Base-by-base conservation (phyloP, 371 early-diverging fungal species). In the Smittium culicis region DNA sequence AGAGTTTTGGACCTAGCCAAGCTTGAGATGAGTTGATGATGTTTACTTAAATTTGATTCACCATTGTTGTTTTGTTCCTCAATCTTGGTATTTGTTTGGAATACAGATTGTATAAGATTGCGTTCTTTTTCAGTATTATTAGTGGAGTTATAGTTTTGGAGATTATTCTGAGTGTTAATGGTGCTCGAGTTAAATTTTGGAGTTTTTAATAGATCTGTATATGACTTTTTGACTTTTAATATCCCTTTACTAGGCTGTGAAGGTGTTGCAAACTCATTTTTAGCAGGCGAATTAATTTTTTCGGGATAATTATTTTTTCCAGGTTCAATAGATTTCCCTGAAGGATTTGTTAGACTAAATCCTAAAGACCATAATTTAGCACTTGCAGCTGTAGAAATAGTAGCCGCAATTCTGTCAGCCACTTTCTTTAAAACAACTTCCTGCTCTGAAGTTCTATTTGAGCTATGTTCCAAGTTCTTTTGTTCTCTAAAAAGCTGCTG, bases 301-400 rank as follows among this genome's bases (percentile, higher is more conserved):
- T n/a, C n/a, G n/a, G n/a, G n/a, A n/a, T n/a, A n/a, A n/a, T n/a
- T n/a, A n/a, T n/a, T n/a, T n/a, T n/a, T n/a, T n/a, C n/a, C n/a
- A n/a, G n/a, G n/a, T n/a, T n/a, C n/a, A n/a, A n/a, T n/a, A n/a
- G n/a, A n/a, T n/a, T n/a, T n/a, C n/a, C n/a, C n/a, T n/a, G n/a
- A n/a, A n/a, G 45, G 20, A 20, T 20, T 45, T 11, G 45, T 45
- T 45, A 45, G 20, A 59, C 25, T 59, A 11, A 59, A n/a, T 59
- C 60, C 60, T n/a, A 59, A 59, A 27, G 60, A 29, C 60, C 60
- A 59, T n/a, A 59, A 32, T 59, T 32, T 59, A 25, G 60, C 60
- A 32, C 60, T 59, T 11, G 60, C 60, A 59, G 60, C 60, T 59
- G 60, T 32, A 11, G 60, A 59, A 11, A 59, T 32, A 5, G 60